Conservation (phyloP, 1,139 yeast genomes). For the Trichomonascaceae sp. region DNA sequence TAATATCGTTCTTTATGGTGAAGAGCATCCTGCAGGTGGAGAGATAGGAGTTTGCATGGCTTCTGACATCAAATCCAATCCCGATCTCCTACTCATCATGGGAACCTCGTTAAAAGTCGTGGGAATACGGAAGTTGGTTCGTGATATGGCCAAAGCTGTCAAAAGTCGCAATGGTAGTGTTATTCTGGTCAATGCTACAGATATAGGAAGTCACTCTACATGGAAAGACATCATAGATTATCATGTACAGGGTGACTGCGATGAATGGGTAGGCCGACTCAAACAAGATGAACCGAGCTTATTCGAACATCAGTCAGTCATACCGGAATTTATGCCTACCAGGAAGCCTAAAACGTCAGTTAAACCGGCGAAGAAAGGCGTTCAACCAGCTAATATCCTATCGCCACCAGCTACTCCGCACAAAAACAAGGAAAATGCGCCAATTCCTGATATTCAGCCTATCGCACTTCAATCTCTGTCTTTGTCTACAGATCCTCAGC, state of each 20-base stretch:
- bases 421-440: conserved; percentile 5
- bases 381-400: conserved; percentile 9
- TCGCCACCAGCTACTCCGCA: conserved; percentile 17
- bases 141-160: conserved; percentile 49
- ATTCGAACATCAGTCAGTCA: conserved; percentile 5
- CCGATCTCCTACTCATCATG: conserved; percentile 62
- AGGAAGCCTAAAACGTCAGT: not conserved
- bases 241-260: conserved; percentile 77
- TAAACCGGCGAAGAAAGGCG: not conserved
- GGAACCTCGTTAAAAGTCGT: conserved; percentile 74
- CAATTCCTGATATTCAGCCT: not conserved
- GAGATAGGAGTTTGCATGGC: conserved; percentile 53
- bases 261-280: conserved; percentile 60
- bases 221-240: conserved; percentile 63
- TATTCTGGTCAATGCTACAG: conserved; percentile 54
- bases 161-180: conserved; percentile 57
- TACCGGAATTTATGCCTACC: conserved; percentile 2
- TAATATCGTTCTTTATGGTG: conserved; percentile 71
- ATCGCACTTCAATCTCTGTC: not conserved
- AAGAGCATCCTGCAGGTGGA: conserved; percentile 70
- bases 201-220: conserved; percentile 20
- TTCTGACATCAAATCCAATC: conserved; percentile 48
- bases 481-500: not conserved
- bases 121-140: conserved; percentile 66
- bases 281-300: conserved; percentile 39